A percentile compares a stretch with the other conserved stretches of the same genome.
These are phyloP conservation scores for Physcomitrium patens DNA, from an alignment of 225 moss, liverwort and hornwort genomes.

Conservation along the genomic window DNA sequence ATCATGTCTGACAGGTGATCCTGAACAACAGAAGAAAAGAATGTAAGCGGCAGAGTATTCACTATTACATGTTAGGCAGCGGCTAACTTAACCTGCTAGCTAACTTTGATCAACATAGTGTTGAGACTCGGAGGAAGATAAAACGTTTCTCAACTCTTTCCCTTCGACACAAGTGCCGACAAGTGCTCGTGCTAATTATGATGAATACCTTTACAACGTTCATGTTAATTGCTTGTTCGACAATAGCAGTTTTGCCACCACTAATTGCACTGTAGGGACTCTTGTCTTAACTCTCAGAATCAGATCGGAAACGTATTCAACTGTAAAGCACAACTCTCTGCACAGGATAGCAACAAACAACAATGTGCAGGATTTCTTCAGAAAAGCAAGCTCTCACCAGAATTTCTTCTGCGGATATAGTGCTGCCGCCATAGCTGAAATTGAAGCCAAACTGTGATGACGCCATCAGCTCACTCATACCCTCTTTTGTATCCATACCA, in stretches of 20 bases:
- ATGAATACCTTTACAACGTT: too few species aligned
- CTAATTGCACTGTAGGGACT: not conserved
- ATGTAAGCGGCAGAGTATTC: constrained; percentile 16
- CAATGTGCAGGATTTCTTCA: not conserved
- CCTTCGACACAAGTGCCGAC: too few species aligned
- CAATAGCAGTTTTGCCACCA: not conserved
- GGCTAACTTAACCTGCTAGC: constrained; percentile 10
- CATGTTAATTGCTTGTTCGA: too few species aligned
- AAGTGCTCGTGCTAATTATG: too few species aligned
- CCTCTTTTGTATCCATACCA: constrained; percentile 47
- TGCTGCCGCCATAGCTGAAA: constrained; percentile 66
- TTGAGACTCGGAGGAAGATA: too few species aligned
- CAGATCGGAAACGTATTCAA: not conserved
- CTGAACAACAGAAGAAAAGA: constrained; percentile 30
- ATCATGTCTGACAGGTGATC: constrained; percentile 63
- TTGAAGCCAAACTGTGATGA: constrained; percentile 56
- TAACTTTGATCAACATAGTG: not conserved
- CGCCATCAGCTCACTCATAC: constrained; percentile 51
- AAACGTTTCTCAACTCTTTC: too few species aligned
- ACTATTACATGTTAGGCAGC: not conserved
- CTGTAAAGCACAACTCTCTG: not conserved
- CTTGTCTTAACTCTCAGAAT: not conserved
- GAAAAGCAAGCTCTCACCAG: constrained; percentile 40
- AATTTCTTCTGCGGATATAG: constrained; percentile 66
- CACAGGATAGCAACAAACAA: constrained; percentile 21